Evolutionary conservation across 768 basidiomycete species (phyloP), one percentile per base, ranked within the genome.

Genomic region (Pisolithus orientalis): DNA sequence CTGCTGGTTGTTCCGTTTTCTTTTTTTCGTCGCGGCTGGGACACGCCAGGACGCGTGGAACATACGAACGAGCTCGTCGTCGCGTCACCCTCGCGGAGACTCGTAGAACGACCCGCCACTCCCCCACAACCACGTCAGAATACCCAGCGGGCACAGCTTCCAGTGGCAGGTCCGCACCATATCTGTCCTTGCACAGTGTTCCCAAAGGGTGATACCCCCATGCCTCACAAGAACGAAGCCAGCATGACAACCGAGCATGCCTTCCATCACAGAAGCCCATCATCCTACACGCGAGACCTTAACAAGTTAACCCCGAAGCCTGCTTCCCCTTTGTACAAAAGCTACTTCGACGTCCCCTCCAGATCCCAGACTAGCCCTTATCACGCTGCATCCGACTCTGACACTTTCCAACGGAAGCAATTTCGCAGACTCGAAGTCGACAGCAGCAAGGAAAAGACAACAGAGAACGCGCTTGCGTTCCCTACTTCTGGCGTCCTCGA

Each of bases 221-320:
- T 66, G 60, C 57, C 57, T 8, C 53, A 43, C 50, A 52, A 53
- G 43, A 51, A 42, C 44, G 50, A 59, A 44, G 32, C 38, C 51
- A 44, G 43, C 39, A 51, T 47, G 56, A 51, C 53, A 53, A 32
- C 47, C 32, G 59, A 74, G 39, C 77, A 73, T 51, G 66, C 67
- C 27, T 77, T 80, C 14, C 73, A 75, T 53, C 81, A 79, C 65
- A 82, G 75, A 58, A 68, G 75, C 21, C 82, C 84, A 38, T 83
- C 84, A 32, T 83, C 84, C 27, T 69, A 82, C 45, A 70, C 75
- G 53, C 74, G 74, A 53, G 78, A 78, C 66, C 76, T 74, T 62
- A 73, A 72, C 62, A 63, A 64, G 11, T 27, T 27, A 43, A 21
- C 52, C 49, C 34, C 57, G 52, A 59, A 52, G 16, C 56, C 54